Conservation (phyloP, 2,329 filamentous ascomycete species). For the Pseudogymnoascus sp. region DNA sequence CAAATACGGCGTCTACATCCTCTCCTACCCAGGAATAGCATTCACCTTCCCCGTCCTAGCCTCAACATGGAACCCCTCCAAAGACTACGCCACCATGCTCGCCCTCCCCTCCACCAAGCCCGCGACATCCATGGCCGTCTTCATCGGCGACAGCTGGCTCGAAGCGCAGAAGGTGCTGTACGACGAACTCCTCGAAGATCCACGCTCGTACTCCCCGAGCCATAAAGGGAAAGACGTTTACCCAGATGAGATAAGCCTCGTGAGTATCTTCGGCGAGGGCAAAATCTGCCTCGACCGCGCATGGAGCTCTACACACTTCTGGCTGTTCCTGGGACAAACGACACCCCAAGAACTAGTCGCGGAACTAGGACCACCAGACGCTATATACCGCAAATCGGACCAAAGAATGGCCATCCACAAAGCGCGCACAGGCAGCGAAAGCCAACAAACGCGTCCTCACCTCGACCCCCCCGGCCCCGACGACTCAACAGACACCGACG, state of each 20-base stretch:
- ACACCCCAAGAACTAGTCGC: conserved; percentile 86
- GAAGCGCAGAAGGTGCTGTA: conserved; percentile 71
- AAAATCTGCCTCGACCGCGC: conserved; percentile 69
- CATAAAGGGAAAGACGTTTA: conserved; percentile 67
- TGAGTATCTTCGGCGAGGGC: conserved; percentile 70
- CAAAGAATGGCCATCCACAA: conserved; percentile 81
- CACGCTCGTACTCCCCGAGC: conserved; percentile 57
- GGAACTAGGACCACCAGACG: conserved; percentile 85
- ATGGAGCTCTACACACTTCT: conserved; percentile 55
- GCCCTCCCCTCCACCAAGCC: conserved; percentile 68
- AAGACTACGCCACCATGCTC: conserved; percentile 79
- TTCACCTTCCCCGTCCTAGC: conserved; percentile 78
- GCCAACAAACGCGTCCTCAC: conserved; percentile 16
- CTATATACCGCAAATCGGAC: conserved; percentile 87
- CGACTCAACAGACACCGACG: conserved; percentile 59
- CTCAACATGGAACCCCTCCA: conserved; percentile 63
- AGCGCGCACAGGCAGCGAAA: conserved; percentile 45
- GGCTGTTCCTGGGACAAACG: conserved; percentile 73
- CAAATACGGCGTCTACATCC: conserved; percentile 66
- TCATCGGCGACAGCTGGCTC: conserved; percentile 83
- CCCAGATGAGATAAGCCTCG: conserved; percentile 80
- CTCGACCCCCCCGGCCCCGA: conserved; percentile 36
- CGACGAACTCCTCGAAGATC: conserved; percentile 62
- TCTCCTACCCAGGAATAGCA: conserved; percentile 90
- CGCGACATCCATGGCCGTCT: conserved; percentile 82